Evolutionary conservation across 345 rosid genomes (phyloP), one percentile per base, ranked within the genome.

Genomic region (Angophora floribunda): DNA sequence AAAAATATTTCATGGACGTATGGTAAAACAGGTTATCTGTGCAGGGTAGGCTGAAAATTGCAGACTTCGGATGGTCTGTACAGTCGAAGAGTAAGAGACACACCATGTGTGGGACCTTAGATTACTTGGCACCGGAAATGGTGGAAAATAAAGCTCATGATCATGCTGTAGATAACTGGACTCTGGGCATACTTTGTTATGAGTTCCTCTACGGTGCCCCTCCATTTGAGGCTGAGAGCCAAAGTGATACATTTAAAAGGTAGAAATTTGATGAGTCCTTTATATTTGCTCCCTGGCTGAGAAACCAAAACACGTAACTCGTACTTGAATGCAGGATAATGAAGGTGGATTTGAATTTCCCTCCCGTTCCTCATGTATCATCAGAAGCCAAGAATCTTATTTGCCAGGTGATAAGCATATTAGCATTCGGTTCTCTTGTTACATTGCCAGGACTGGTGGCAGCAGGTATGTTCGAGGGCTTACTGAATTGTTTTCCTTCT

Each of bases 11-110:
- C 14, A 19, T 85, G 84, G 75, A 19, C 19, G 61, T 88, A 32
- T 85, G 65, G 67, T 89, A 45, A 89, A 50, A 51, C 61, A 30
- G 6, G 17, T 82, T 26, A 52, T 53, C 36, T 75, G 51, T 88
- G 88, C 88, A 98, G 98, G 99, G 99, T 47, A 95, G 97, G 63
- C 88, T 97, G 90, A 97, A 95, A 92, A 98, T 98, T 89, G 99
- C 97, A 0, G 99, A 97, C 86, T 98, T 98, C 88, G 99, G 99
- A 49, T 96, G 99, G 99, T 96, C 99, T 17, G 99, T 98, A n/a
- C 99, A 98, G 91, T 97, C 99, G 36, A 93, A 91, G 91, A 91
- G 92, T 93, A 98, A 96, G 93, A 95, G 99, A 82, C 95, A 89
- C 91, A 98, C 99, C 21, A 95, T 97, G 99, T 98, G 99, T 89